Evolutionary conservation across 2,329 filamentous ascomycete genomes (phyloP).

Genomic region (Penicillium sp.): DNA sequence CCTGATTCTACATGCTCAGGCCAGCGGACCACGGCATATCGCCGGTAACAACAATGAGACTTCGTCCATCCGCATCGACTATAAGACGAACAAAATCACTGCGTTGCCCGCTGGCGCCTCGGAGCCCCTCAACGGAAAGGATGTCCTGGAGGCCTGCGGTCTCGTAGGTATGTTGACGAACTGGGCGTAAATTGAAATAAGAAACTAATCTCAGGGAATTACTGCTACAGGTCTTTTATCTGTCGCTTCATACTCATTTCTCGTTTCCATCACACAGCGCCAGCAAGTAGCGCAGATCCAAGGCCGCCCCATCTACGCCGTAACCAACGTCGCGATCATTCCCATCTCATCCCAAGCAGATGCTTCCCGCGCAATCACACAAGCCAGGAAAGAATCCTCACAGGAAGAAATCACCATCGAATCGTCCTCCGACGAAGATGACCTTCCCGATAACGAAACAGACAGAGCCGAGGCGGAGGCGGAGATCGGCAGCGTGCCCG

Average conservation of each 20-base stretch:
- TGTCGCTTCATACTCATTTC: slow-evolving; percentile 75
- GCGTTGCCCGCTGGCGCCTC: slow-evolving; percentile 39
- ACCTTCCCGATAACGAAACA: slow-evolving; percentile 29
- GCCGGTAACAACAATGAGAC: slow-evolving; percentile 51
- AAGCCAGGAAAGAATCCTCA: slow-evolving; percentile 52
- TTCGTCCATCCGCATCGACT: slow-evolving; percentile 66
- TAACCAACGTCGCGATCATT: slow-evolving; percentile 87
- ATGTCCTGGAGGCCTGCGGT: slow-evolving; percentile 49
- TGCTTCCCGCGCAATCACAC: slow-evolving; percentile 67
- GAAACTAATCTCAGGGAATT: background rate
- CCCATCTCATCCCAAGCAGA: slow-evolving; percentile 75
- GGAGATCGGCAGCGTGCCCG: slow-evolving; percentile 27
- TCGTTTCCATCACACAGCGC: slow-evolving; percentile 81
- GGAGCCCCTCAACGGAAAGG: slow-evolving; percentile 27
- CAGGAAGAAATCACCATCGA: slow-evolving; percentile 39
- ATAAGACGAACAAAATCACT: slow-evolving; percentile 57
- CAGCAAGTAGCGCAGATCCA: slow-evolving; percentile 85
- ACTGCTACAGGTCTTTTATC: slow-evolving; percentile 70
- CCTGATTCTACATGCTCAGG: slow-evolving; percentile 71
- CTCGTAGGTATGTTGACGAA: slow-evolving; percentile 53
- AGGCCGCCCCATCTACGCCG: slow-evolving; percentile 77
- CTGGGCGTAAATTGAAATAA: background rate
- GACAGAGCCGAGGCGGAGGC: slow-evolving; percentile 27
- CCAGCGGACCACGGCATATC: slow-evolving; percentile 40
- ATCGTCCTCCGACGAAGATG: slow-evolving; percentile 25